Base-by-base conservation (phyloP, 1,139 yeast genomes). In the Pichia sp. region DNA sequence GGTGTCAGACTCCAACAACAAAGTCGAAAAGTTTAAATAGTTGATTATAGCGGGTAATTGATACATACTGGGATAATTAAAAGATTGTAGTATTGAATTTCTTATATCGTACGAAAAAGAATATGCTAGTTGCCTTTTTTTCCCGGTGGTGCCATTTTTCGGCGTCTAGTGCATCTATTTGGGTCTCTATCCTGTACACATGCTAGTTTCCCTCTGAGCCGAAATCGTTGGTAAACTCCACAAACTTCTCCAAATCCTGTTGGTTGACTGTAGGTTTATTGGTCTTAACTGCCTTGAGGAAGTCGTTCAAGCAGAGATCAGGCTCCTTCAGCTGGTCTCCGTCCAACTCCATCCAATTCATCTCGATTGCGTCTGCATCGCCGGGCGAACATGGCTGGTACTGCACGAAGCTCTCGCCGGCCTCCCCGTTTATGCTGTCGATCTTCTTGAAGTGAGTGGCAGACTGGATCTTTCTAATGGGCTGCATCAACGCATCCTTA, bases 311-410 rank as follows among this genome's bases (percentile, higher is more conserved):
- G 0, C 95, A 87, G 60, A 95, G 76, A 5, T 83, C 87, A 0
- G 99, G 99, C 64, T 93, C 98, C 62, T 80, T 80, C 51, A 95
- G 74, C 67, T 91, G 95, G 62, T 93, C 95, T 7, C 96, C 86
- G 47, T 80, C 95, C 44, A 95, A 80, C 57, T 89, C 93, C 79
- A 87, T 82, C 99, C 99, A 95, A 64, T 80, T 83, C 88, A 87
- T 85, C 66, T 95, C 99, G 44, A 71, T 68, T 0, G 99, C 97
- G 12, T 81, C 90, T 3, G 70, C 70, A 60, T 89, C 97, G 12
- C 99, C 99, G 0, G 99, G 99, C 0, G 98, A 90, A 64, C 99
- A 95, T 1, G 99, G 99, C 18, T 93, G 88, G 49, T 82, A 76
- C 66, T 80, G 76, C 9, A 21, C 40, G 21, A 79, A 66, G 25